A percentile compares a stretch with the other conserved stretches of the same genome.
Evolutionary conservation across 768 basidiomycete genomes (phyloP).

Genomic region (Hericium alpestre): DNA sequence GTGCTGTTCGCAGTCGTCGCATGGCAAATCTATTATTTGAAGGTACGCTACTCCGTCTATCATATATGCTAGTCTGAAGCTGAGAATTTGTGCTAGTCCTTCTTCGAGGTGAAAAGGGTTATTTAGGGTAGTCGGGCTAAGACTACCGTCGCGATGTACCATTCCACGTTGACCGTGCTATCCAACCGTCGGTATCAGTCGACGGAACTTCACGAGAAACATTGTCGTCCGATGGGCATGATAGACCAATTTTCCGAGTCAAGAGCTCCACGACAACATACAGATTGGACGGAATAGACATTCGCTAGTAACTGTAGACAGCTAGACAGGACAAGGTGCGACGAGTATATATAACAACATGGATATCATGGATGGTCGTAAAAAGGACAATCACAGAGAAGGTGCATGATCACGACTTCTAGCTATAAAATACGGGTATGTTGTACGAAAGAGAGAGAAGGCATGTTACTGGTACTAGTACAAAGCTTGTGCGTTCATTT

Average conservation of each 20-base stretch:
- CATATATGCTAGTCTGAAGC: constrained; percentile 6
- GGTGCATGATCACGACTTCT: no score
- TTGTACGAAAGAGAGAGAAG: background rate
- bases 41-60: constrained; percentile 35
- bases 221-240: no score
- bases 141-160: background rate
- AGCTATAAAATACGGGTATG: background rate
- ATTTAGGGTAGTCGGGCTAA: constrained; percentile 32
- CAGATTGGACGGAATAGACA: background rate
- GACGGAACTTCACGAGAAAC: no score
- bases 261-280: no score
- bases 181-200: no score
- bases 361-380: background rate
- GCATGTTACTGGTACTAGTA: background rate
- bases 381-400: no score
- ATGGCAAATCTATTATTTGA: constrained; percentile 97
- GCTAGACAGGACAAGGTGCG: background rate
- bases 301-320: background rate
- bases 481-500: constrained; percentile 26
- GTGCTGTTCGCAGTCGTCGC: constrained; percentile 85
- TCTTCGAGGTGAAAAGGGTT: constrained; percentile 87
- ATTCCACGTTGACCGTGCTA: background rate
- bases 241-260: no score
- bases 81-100: constrained; percentile 37
- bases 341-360: background rate